phyloP scores from a whole-genome alignment of 805 yeast genomes.

The Ogataea ramenticola region DNA sequence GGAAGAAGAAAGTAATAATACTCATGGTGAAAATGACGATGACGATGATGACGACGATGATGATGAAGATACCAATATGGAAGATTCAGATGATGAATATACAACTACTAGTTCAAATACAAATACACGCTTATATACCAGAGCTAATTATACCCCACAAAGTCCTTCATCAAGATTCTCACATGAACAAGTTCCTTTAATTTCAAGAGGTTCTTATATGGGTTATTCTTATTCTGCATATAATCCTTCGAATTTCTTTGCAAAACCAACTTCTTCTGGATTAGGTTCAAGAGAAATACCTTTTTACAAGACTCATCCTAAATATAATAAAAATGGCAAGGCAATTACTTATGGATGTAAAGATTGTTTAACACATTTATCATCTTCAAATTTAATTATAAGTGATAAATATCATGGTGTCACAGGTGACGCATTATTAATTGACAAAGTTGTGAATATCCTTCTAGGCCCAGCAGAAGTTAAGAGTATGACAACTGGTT shows the following conservation, averaged over 20 bases:
- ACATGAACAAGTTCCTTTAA: not conserved
- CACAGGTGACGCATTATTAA: conserved; percentile 51
- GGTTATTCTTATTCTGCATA: not conserved
- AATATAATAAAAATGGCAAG: conserved; percentile 13
- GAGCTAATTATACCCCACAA: not conserved
- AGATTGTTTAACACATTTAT: conserved; percentile 23
- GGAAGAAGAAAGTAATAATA: conserved; percentile 2
- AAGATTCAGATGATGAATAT: not conserved
- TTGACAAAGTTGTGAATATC: conserved; percentile 33
- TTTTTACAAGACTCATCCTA: conserved; percentile 7
- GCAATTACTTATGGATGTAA: conserved; percentile 21
- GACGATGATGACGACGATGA: not conserved
- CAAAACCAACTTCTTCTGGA: not conserved
- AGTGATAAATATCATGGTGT: conserved; percentile 42
- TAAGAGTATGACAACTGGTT: conserved; percentile 51
- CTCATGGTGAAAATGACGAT: not conserved
- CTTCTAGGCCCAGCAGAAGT: conserved; percentile 13
- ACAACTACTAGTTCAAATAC: not conserved
- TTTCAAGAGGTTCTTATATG: not conserved
- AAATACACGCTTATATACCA: not conserved
- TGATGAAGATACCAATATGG: not conserved
- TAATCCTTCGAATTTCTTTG: not conserved
- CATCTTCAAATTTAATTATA: conserved; percentile 21
- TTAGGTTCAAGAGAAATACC: not conserved
- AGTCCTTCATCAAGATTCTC: not conserved